A percentile compares a stretch with the other conserved stretches of the same genome.
These are phyloP conservation scores for Schrenkiella parvula DNA, from an alignment of 345 rosid genomes.

Conservation along the genomic window DNA sequence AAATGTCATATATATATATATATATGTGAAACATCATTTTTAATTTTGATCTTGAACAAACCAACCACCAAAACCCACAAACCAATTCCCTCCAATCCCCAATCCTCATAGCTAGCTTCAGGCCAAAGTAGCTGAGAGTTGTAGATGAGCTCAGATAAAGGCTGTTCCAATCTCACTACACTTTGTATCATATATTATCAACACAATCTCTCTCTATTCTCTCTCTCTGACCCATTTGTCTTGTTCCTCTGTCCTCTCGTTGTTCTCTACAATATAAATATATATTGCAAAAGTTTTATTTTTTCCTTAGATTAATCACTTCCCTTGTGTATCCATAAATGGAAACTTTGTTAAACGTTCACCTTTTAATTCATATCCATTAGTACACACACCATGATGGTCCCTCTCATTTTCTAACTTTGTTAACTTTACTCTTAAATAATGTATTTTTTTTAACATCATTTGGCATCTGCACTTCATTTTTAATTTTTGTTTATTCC, in stretches of 20 bases:
- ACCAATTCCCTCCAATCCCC: conserved; percentile 33
- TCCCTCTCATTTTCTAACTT: conserved; percentile 23
- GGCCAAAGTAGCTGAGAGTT: conserved; percentile 77
- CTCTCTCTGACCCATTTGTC: conserved; percentile 33
- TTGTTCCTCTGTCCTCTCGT: conserved; percentile 31
- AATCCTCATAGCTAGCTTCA: conserved; percentile 42
- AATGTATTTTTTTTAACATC: conserved; percentile 13
- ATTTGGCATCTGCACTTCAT: conserved; percentile 22
- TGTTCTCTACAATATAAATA: conserved; percentile 14
- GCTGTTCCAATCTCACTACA: conserved; percentile 63
- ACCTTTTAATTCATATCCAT: conserved; percentile 15
- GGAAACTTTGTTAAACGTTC: conserved; percentile 31
- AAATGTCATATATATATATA: neutral
- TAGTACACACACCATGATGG: conserved; percentile 21
- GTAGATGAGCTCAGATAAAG: conserved; percentile 63
- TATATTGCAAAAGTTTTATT: conserved; percentile 14
- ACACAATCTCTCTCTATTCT: conserved; percentile 36
- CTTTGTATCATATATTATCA: conserved; percentile 38
- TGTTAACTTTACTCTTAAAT: conserved; percentile 18
- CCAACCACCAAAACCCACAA: conserved; percentile 26
- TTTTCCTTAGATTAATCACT: conserved; percentile 28
- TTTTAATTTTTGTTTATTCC: neutral
- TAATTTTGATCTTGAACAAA: conserved; percentile 1
- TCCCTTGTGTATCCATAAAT: conserved; percentile 33
- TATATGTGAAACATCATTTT: neutral